Evolutionary conservation across 1,139 yeast genomes (phyloP), one percentile per base, ranked within the genome.

Genomic region (Kodamaea plutei): DNA sequence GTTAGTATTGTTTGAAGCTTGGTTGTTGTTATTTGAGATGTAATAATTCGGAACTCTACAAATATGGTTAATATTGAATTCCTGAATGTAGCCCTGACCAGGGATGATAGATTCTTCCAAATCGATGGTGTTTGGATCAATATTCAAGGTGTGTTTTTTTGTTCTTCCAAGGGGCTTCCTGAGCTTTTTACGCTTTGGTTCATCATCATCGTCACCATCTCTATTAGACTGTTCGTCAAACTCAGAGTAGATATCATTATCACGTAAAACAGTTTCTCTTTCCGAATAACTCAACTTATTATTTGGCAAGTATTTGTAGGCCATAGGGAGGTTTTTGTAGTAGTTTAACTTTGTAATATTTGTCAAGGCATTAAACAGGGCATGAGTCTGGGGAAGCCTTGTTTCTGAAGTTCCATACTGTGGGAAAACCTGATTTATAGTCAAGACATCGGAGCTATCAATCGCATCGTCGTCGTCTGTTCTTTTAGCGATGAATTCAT

Each of bases 1-100:
- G 8, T 26, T 10, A 13, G 15, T 20, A 8, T 18, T n/a, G 3
- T 5, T 15, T 5, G 15, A 8, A 9, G 16, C 26, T 6, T 19
- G 16, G 16, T 23, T 54, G 20, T 4, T 18, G n/a, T 18, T 18
- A 22, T 52, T 57, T 9, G 64, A 56, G 24, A 62, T 51, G 45
- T 61, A 68, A 38, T 68, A 68, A 38, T 61, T 64, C 2, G 73
- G 72, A 8, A 66, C 68, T 38, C 61, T 65, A 45, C 73, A 65
- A 15, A 67, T 40, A 39, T 62, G 64, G 34, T 52, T 58, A 8
- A 68, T 57, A 36, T 57, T 64, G 40, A 68, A 68, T 39, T 66
- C 73, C 25, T 63, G 72, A 25, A 68, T 60, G 29, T 46, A 62
- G 1, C 74, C 74, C 44, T 66, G 71, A 2, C 74, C 74, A 2